Conservation (phyloP, 306 rosid species). For the Pterocarpus macrocarpus region DNA sequence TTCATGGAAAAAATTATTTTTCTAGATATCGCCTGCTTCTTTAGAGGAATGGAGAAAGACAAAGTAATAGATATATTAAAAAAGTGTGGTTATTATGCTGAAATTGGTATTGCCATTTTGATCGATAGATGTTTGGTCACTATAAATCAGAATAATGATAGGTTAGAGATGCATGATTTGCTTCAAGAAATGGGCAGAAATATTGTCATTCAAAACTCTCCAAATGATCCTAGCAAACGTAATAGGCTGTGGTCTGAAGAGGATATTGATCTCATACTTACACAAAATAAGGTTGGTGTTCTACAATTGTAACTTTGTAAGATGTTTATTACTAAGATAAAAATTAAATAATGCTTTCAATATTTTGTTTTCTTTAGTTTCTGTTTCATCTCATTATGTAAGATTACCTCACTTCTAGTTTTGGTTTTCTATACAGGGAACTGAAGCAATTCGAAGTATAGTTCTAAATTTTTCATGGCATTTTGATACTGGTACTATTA, state of each 20-base stretch:
- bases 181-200: conserved; percentile 35
- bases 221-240: conserved; percentile 46
- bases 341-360: background rate
- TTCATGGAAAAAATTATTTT: conserved; percentile 41
- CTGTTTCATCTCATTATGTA: background rate
- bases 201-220: conserved; percentile 47
- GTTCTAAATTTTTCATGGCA: background rate
- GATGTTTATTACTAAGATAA: background rate
- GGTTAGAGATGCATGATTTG: conserved; percentile 47
- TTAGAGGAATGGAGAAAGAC: background rate
- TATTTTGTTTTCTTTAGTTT: conserved; percentile 14
- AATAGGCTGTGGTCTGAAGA: conserved; percentile 50
- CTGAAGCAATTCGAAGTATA: conserved; percentile 41
- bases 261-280: conserved; percentile 40
- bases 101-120: conserved; percentile 43
- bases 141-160: background rate
- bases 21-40: conserved; percentile 1
- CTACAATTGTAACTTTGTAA: no score
- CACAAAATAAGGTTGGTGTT: conserved; percentile 40
- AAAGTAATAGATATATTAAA: background rate
- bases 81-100: background rate
- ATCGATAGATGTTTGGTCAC: conserved; percentile 52
- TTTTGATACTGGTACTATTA: no score
- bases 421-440: background rate
- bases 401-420: background rate